These are phyloP conservation scores for Eimeria acervulina DNA, from an alignment of 169 alveolate genomes.

Conservation along the genomic window DNA sequence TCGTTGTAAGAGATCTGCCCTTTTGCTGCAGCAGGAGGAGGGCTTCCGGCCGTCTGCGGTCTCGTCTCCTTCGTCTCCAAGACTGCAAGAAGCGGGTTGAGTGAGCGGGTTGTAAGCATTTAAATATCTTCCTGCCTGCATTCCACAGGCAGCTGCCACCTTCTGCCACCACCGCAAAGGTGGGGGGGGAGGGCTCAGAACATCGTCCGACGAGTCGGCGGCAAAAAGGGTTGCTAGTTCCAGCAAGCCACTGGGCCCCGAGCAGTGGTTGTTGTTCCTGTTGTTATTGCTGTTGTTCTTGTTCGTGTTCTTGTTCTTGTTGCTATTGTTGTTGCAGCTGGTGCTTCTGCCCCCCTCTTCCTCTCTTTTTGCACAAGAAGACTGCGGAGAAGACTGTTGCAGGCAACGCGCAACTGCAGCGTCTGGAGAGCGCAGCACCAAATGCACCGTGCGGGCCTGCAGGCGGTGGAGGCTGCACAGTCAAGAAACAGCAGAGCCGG, in stretches of 20 bases:
- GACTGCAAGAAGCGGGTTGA: slow-evolving; percentile 8
- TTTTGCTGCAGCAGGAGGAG: neutral
- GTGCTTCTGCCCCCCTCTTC: neutral
- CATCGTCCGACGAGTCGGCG: neutral
- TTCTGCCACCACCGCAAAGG: slow-evolving; percentile 56
- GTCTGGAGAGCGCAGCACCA: slow-evolving; percentile 57
- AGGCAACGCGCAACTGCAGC: neutral
- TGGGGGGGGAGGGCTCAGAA: neutral
- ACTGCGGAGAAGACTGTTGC: neutral
- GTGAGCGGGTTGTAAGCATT: slow-evolving; percentile 52
- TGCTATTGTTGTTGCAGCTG: too few species aligned
- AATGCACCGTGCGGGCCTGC: slow-evolving; percentile 19
- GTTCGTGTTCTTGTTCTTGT: too few species aligned
- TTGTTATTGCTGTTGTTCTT: too few species aligned
- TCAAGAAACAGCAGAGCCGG: neutral
- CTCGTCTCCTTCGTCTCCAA: slow-evolving; percentile 22
- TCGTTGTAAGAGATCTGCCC: neutral
- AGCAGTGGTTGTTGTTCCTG: neutral
- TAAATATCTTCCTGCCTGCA: neutral
- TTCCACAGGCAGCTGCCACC: neutral
- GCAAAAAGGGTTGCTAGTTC: neutral
- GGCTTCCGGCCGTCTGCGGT: neutral
- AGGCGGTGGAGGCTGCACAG: slow-evolving; percentile 71
- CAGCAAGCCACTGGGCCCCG: neutral
- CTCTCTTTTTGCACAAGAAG: neutral